A percentile compares a stretch with the other conserved stretches of the same genome.
These are phyloP conservation scores for Acacia crassicarpa DNA, from an alignment of 306 rosid species.

Conservation along the genomic window DNA sequence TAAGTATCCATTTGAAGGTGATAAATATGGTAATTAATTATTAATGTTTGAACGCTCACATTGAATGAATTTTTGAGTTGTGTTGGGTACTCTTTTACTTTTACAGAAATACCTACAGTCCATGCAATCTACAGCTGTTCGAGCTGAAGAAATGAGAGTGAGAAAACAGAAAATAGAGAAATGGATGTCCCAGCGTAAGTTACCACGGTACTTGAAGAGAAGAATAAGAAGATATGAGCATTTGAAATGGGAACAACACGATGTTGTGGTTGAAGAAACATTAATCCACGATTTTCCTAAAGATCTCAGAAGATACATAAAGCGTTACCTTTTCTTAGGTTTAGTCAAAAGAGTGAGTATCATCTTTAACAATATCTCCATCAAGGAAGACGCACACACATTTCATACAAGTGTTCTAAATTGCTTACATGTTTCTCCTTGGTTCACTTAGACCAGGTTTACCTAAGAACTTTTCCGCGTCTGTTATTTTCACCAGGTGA, in stretches of 20 bases:
- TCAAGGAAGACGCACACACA: not conserved
- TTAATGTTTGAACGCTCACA: not conserved
- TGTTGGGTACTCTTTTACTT: too few species aligned
- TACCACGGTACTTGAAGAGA: conserved; percentile 51
- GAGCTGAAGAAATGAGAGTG: conserved; percentile 79
- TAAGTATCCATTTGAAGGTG: too few species aligned
- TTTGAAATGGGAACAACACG: conserved; percentile 84
- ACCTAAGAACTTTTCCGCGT: not conserved
- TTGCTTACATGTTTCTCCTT: not conserved
- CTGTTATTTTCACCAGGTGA: not conserved
- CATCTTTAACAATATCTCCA: not conserved
- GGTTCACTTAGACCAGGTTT: not conserved
- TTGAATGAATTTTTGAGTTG: not conserved
- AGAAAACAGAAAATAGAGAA: conserved; percentile 59
- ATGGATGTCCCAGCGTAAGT: conserved; percentile 88
- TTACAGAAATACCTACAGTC: not conserved
- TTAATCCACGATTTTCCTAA: conserved; percentile 68
- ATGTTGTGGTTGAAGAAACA: conserved; percentile 77
- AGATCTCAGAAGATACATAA: conserved; percentile 79
- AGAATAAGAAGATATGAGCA: conserved; percentile 71
- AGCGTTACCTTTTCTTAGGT: conserved; percentile 65
- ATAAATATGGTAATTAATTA: too few species aligned
- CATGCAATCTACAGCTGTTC: conserved; percentile 34
- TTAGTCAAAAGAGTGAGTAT: conserved; percentile 61
- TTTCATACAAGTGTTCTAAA: not conserved